Conservation (phyloP, 2,329 filamentous ascomycete species). For the Coniochaeta ligniaria region DNA sequence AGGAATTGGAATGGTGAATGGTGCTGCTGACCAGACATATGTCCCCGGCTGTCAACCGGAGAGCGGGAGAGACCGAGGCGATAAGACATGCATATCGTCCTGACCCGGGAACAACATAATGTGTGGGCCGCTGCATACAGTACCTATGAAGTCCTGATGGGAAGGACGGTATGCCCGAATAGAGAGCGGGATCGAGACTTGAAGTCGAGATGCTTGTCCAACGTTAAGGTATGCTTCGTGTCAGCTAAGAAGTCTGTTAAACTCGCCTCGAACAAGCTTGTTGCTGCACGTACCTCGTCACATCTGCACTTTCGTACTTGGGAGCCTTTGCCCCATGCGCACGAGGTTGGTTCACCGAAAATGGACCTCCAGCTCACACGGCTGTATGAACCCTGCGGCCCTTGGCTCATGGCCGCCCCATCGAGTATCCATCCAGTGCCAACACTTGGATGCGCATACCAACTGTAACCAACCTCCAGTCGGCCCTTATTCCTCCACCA, state of each 20-base stretch:
- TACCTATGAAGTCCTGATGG: background rate
- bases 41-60: background rate
- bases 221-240: background rate
- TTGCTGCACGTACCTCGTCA: background rate
- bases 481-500: background rate
- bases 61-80: background rate
- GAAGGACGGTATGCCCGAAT: no score
- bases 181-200: background rate
- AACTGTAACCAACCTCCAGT: background rate
- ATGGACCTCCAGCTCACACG: background rate
- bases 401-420: background rate
- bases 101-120: background rate
- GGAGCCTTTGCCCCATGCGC: background rate
- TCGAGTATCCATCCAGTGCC: background rate
- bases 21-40: background rate
- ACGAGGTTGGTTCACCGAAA: background rate
- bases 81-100: background rate
- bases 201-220: background rate
- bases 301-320: background rate
- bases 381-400: background rate
- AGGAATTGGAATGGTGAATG: background rate
- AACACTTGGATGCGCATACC: background rate
- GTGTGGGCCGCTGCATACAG: background rate
- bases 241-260: background rate
- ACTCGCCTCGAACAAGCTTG: background rate